A percentile compares a stretch with the other conserved stretches of the same genome.
These are phyloP conservation scores for Brassica rapa DNA, from an alignment of 345 rosid genomes.

Conservation along the genomic window DNA sequence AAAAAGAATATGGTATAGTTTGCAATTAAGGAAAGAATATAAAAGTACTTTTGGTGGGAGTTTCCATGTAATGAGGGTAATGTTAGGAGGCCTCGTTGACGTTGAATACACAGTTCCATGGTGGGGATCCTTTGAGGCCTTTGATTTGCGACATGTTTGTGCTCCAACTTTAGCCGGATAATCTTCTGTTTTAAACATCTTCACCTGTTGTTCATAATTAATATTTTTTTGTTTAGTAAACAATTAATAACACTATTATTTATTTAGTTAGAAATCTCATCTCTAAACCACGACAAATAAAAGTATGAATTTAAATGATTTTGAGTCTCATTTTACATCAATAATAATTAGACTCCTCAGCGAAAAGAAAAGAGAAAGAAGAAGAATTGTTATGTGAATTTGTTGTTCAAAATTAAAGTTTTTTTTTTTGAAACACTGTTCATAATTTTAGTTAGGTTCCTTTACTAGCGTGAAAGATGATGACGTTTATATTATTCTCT, in stretches of 20 bases:
- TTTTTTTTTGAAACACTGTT: no score
- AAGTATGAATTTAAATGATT: not conserved
- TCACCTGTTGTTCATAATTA: slow-evolving; percentile 41
- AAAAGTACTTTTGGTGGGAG: slow-evolving; percentile 51
- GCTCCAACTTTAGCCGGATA: slow-evolving; percentile 51
- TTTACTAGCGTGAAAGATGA: not conserved
- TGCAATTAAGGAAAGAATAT: not conserved
- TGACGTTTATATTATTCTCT: not conserved
- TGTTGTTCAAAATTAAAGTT: not conserved
- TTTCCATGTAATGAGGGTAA: slow-evolving; percentile 50
- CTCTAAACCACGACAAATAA: not conserved
- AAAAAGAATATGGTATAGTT: no score
- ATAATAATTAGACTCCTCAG: not conserved
- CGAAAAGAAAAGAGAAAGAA: not conserved
- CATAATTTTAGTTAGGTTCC: no score
- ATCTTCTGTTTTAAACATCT: slow-evolving; percentile 47
- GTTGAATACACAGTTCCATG: slow-evolving; percentile 2
- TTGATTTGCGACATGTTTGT: slow-evolving; percentile 9
- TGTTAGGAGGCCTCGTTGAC: not conserved
- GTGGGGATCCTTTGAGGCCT: slow-evolving; percentile 32
- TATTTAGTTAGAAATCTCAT: not conserved
- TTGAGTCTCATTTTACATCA: not conserved
- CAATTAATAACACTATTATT: no score
- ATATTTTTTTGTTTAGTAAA: no score
- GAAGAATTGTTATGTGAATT: not conserved